Evolutionary conservation across 495 filamentous ascomycete species (phyloP).

Genomic region (Aspergillus haitiensis): DNA sequence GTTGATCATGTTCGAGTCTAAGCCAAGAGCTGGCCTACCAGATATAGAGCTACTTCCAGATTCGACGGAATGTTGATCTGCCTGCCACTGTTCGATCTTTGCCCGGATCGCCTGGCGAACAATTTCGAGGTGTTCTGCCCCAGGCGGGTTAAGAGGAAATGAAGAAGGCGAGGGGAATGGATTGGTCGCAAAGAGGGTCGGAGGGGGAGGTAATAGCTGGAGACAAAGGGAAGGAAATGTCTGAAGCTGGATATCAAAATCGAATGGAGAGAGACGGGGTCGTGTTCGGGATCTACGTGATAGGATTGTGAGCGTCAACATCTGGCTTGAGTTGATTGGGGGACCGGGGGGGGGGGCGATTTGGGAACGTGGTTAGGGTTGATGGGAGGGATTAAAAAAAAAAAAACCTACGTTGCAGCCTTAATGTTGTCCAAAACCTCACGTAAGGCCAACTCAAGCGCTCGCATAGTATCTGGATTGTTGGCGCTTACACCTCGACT

Average conservation of each 20-base stretch:
- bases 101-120: conserved; percentile 64
- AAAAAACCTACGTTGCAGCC: conserved; percentile 68
- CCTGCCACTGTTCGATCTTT: conserved; percentile 62
- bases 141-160: conserved; percentile 73
- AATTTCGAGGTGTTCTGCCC: conserved; percentile 66
- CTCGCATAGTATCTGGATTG: conserved; percentile 71
- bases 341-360: no score
- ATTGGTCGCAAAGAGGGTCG: conserved; percentile 68
- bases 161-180: conserved; percentile 68
- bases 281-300: conserved; percentile 33
- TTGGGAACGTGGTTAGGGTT: no score
- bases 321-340: no score
- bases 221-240: conserved; percentile 81
- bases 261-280: conserved; percentile 61
- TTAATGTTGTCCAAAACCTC: conserved; percentile 77
- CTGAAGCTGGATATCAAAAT: conserved; percentile 77
- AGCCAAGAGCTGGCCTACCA: conserved; percentile 27
- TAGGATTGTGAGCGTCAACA: background rate
- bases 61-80: conserved; percentile 39
- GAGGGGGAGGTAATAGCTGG: conserved; percentile 74
- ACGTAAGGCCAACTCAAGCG: conserved; percentile 79
- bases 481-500: conserved; percentile 57
- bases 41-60: conserved; percentile 25
- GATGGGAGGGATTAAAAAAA: background rate
- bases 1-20: conserved; percentile 44